Conservation (phyloP, 495 filamentous ascomycete species). For the Neurospora intermedia region DNA sequence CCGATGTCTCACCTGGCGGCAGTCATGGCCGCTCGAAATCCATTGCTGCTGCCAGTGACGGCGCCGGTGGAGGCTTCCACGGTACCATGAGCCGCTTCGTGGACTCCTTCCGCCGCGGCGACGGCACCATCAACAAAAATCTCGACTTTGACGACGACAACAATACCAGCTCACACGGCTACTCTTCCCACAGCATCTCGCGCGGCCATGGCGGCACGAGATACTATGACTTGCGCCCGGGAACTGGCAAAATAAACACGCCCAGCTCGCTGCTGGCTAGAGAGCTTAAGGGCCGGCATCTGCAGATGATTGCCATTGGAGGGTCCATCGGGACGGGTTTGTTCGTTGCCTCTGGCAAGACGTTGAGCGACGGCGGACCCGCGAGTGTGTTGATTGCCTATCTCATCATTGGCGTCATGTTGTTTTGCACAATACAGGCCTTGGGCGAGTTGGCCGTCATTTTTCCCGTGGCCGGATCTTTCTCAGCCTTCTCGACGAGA, state of each 20-base stretch:
- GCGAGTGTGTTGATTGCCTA: constrained; percentile 79
- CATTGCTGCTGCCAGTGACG: neutral
- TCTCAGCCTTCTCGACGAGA: constrained; percentile 81
- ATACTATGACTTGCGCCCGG: constrained; percentile 19
- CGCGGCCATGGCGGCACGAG: constrained; percentile 10
- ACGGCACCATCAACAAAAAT: constrained; percentile 1
- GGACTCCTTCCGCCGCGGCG: constrained; percentile 21
- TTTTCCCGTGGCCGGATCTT: constrained; percentile 87
- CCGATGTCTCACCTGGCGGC: neutral
- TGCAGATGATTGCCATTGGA: constrained; percentile 96
- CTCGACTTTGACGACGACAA: neutral
- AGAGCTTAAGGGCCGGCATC: constrained; percentile 68
- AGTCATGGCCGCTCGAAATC: neutral
- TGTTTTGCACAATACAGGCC: constrained; percentile 86
- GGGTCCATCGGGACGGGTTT: constrained; percentile 92
- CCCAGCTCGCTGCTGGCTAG: constrained; percentile 46
- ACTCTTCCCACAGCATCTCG: neutral
- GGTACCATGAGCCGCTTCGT: constrained; percentile 12
- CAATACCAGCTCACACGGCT: neutral
- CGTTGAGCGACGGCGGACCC: constrained; percentile 71
- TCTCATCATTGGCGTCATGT: constrained; percentile 70
- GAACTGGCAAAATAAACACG: constrained; percentile 8
- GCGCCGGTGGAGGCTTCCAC: constrained; percentile 7
- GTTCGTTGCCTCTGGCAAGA: constrained; percentile 77
- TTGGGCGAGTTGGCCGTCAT: constrained; percentile 88